phyloP scores from a whole-genome alignment of 2,329 filamentous ascomycete species.

The Fusarium sp. region DNA sequence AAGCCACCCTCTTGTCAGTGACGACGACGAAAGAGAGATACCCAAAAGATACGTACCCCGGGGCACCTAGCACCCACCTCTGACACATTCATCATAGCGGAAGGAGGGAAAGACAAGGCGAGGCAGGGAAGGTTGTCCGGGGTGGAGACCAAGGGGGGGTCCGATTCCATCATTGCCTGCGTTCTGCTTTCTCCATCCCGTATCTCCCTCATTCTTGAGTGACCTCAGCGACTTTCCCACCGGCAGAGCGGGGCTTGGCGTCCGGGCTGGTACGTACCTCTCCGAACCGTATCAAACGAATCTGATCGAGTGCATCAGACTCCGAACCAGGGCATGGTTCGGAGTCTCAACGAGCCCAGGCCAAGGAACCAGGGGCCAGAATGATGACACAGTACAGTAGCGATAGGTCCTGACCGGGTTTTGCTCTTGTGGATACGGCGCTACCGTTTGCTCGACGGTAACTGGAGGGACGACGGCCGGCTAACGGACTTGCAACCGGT shows the following conservation, averaged over 20 bases:
- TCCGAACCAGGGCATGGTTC: background rate
- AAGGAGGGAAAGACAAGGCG: constrained; percentile 1
- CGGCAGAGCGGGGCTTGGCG: constrained; percentile 18
- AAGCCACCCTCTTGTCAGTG: constrained; percentile 18
- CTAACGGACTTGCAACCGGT: constrained; percentile 18
- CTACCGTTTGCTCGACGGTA: constrained; percentile 29
- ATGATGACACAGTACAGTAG: constrained; percentile 11
- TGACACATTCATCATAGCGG: background rate
- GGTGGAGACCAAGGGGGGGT: constrained; percentile 10
- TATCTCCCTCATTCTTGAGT: constrained; percentile 8
- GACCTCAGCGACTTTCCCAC: constrained; percentile 20
- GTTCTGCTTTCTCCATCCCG: background rate
- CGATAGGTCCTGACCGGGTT: background rate
- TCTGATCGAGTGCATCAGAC: background rate
- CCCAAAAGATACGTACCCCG: constrained; percentile 24
- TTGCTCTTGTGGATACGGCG: background rate
- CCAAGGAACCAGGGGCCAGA: constrained; percentile 1
- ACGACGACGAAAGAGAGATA: constrained; percentile 26
- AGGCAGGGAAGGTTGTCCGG: constrained; percentile 4
- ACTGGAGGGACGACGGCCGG: constrained; percentile 7
- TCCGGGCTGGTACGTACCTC: background rate
- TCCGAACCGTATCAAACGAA: background rate
- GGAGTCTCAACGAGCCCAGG: background rate
- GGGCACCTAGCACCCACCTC: background rate
- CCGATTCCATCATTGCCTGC: constrained; percentile 29